phyloP scores from a whole-genome alignment of 1,284 basidiomycete species.

The Peniophora sp. region DNA sequence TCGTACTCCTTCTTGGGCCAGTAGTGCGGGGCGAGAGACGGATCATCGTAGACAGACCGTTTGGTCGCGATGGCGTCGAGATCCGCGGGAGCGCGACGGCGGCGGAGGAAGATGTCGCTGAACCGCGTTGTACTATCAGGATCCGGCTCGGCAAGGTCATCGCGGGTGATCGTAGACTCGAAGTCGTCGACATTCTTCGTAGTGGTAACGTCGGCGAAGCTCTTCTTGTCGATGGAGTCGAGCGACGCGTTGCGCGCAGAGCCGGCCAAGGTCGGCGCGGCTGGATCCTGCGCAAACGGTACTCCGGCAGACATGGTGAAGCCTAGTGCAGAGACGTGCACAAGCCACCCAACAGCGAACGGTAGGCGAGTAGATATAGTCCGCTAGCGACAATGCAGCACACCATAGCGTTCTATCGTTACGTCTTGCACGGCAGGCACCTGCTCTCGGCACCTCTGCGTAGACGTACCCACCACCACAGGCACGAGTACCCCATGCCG shows the following conservation, averaged over 20 bases:
- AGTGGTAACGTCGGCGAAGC: not conserved
- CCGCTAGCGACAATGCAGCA: too few species aligned
- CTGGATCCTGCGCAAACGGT: too few species aligned
- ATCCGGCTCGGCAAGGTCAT: conserved; percentile 10
- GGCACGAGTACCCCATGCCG: too few species aligned
- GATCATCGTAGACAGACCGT: conserved; percentile 52
- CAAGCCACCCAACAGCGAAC: too few species aligned
- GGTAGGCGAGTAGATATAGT: too few species aligned
- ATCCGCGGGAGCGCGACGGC: conserved; percentile 16
- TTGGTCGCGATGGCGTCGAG: conserved; percentile 45
- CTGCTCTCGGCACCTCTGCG: too few species aligned
- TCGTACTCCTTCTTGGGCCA: conserved; percentile 53
- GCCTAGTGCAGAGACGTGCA: too few species aligned
- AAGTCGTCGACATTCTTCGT: not conserved
- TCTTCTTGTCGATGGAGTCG: conserved; percentile 6
- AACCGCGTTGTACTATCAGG: conserved; percentile 6
- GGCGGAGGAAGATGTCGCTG: conserved; percentile 11
- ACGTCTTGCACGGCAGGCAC: too few species aligned
- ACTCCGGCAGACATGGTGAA: too few species aligned
- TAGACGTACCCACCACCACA: too few species aligned
- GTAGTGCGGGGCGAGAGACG: conserved; percentile 41
- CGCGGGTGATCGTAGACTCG: not conserved
- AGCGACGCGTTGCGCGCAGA: not conserved
- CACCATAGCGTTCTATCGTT: too few species aligned
- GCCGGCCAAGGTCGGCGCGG: too few species aligned